These are phyloP conservation scores for Enteropsectra breve DNA, from an alignment of 371 early-diverging fungal species.

Conservation along the genomic window DNA sequence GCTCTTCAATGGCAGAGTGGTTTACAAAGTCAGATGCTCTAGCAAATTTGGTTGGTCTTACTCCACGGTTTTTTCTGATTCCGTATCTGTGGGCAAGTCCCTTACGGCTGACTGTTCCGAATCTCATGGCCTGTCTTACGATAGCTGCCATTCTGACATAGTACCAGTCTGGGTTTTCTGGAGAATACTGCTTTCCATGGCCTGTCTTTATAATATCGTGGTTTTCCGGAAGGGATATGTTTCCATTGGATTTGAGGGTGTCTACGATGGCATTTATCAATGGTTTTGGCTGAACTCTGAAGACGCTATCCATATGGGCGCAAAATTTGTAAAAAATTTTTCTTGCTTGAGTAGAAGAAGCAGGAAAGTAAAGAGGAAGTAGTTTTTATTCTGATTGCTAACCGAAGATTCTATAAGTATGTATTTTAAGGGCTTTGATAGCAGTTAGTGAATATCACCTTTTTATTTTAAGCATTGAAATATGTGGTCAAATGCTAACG, in stretches of 20 bases:
- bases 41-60: constrained; percentile 43
- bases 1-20: constrained; percentile 29
- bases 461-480: too few relatives aligned
- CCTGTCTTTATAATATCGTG: constrained; percentile 57
- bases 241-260: constrained; percentile 45
- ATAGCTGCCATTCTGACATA: constrained; percentile 55
- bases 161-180: constrained; percentile 57
- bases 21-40: constrained; percentile 25
- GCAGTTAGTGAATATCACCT: too few relatives aligned
- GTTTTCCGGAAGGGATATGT: constrained; percentile 43
- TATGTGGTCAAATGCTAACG: too few relatives aligned
- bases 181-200: constrained; percentile 54
- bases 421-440: too few relatives aligned
- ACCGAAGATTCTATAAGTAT: too few relatives aligned
- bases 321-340: background rate
- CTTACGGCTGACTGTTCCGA: constrained; percentile 22
- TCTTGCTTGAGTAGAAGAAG: too few relatives aligned
- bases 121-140: constrained; percentile 40
- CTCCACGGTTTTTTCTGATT: constrained; percentile 42
- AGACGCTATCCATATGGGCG: constrained; percentile 34
- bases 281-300: constrained; percentile 46
- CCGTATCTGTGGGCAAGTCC: constrained; percentile 32
- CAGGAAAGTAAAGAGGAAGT: too few relatives aligned
- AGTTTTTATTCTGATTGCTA: too few relatives aligned
- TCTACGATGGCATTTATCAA: constrained; percentile 48